These are phyloP conservation scores for Alternaria longipes DNA, from an alignment of 2,329 filamentous ascomycete genomes.

Conservation along the genomic window DNA sequence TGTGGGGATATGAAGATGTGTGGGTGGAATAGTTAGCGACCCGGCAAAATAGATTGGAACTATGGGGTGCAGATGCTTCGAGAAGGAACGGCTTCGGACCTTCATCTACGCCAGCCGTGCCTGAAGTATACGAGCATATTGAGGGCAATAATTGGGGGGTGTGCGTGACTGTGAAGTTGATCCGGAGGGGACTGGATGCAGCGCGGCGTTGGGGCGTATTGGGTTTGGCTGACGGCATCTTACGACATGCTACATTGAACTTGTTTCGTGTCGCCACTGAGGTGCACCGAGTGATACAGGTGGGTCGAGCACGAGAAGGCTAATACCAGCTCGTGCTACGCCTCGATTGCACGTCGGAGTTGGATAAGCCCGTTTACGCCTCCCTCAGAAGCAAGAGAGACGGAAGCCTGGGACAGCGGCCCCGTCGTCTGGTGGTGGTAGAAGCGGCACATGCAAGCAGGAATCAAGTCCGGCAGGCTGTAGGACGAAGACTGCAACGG, in stretches of 20 bases:
- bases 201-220: slow-evolving; percentile 27
- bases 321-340: slow-evolving; percentile 22
- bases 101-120: slow-evolving; percentile 22
- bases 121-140: slow-evolving; percentile 25
- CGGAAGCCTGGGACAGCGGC: neutral
- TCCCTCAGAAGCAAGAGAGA: neutral
- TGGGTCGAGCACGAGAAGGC: slow-evolving; percentile 29
- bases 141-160: slow-evolving; percentile 28
- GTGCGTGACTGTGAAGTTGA: slow-evolving; percentile 25
- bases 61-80: slow-evolving; percentile 47
- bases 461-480: slow-evolving; percentile 20
- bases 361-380: slow-evolving; percentile 10
- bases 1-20: slow-evolving; percentile 43
- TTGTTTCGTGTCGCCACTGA: slow-evolving; percentile 43
- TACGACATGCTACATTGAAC: slow-evolving; percentile 36
- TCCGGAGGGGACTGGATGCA: slow-evolving; percentile 25
- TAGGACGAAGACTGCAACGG: slow-evolving; percentile 20
- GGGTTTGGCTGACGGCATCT: slow-evolving; percentile 37
- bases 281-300: slow-evolving; percentile 35
- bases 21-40: slow-evolving; percentile 27
- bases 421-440: slow-evolving; percentile 3
- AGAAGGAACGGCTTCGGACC: slow-evolving; percentile 30
- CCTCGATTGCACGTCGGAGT: slow-evolving; percentile 21
- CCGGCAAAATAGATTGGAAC: slow-evolving; percentile 44
- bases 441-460: slow-evolving; percentile 14